Evolutionary conservation across 202 grass and related monocot genomes (phyloP), one percentile per base, ranked within the genome.

Genomic region (Setaria viridis): DNA sequence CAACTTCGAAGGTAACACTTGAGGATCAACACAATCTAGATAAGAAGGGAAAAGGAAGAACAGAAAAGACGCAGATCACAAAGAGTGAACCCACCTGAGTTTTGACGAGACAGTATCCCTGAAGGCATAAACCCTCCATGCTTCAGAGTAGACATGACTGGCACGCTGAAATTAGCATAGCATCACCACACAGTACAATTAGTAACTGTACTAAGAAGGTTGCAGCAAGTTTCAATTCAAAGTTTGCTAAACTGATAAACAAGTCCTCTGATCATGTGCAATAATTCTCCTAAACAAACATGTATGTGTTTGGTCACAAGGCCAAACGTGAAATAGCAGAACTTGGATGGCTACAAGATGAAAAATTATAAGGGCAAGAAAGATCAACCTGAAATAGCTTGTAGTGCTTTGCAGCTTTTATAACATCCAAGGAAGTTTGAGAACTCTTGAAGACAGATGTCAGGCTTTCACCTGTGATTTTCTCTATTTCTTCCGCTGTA

Each of bases 131-230:
- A 99, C 97, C 60, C 94, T 73, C 77, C 85, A 96, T 89, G 94
- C 91, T 88, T 99, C 97, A 3, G 94, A 94, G 85, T 96, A 96
- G 30, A 99, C 97, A 93, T 99, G 97, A 16, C 78, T 85, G 3
- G 97, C 92, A 68, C 90, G 93, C 97, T 99, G 80, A 80, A 84
- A 74, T 56, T 55, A 83, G n/a, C 1, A 62, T 45, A 90, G 7
- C 30, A 85, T 14, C 65, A 56, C 14, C 63, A 60, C 7, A 59
- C 45, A 55, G 21, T 4, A 20, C 21, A 87, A 39, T 64, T 11
- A 88, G 32, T 17, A 67, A 76, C 7, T 59, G 47, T 39, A 33
- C 42, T 47, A 39, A 35, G 34, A 35, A 78, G 54, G 12, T 35
- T n/a, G 6, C 58, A 82, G 60, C 32, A 45, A 62, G n/a, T 43